These are phyloP conservation scores for Nakazawaea ambrosiae DNA, from an alignment of 805 yeast species.

Conservation along the genomic window DNA sequence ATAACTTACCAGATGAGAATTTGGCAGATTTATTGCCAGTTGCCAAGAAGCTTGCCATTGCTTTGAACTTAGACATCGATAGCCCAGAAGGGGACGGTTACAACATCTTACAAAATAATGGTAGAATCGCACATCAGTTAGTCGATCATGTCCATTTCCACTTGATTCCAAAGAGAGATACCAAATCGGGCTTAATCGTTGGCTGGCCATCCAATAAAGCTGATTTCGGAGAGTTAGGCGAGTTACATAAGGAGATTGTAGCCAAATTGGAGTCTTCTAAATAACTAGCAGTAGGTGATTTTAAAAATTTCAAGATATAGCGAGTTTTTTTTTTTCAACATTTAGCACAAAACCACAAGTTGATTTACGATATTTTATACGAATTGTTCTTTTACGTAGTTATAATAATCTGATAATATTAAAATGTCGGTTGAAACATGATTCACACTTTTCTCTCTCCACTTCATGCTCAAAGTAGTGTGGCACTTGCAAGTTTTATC, in stretches of 20 bases:
- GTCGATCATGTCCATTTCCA: constrained; percentile 98
- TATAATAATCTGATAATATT: too few species aligned
- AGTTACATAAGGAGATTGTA: constrained; percentile 53
- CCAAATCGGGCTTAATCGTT: constrained; percentile 68
- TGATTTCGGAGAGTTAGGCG: constrained; percentile 65
- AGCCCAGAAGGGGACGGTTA: constrained; percentile 69
- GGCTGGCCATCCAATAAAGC: constrained; percentile 94
- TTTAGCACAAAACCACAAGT: too few species aligned
- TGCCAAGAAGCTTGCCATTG: constrained; percentile 77
- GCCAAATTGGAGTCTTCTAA: constrained; percentile 30
- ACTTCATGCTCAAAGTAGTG: too few species aligned
- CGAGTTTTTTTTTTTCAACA: too few species aligned
- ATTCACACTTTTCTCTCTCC: too few species aligned
- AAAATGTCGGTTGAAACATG: too few species aligned
- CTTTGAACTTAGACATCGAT: constrained; percentile 56
- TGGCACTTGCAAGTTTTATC: too few species aligned
- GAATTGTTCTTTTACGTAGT: too few species aligned
- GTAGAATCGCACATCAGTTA: constrained; percentile 89
- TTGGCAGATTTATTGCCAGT: constrained; percentile 81
- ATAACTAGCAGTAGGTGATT: too few species aligned
- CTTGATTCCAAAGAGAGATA: constrained; percentile 81
- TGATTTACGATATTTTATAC: too few species aligned
- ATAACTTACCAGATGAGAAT: constrained; percentile 88
- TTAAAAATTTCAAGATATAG: too few species aligned
- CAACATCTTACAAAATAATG: constrained; percentile 89